A percentile compares a stretch with the other conserved stretches of the same genome.
These are phyloP conservation scores for Colletotrichum kahawae DNA, from an alignment of 2,329 filamentous ascomycete species.

Conservation along the genomic window DNA sequence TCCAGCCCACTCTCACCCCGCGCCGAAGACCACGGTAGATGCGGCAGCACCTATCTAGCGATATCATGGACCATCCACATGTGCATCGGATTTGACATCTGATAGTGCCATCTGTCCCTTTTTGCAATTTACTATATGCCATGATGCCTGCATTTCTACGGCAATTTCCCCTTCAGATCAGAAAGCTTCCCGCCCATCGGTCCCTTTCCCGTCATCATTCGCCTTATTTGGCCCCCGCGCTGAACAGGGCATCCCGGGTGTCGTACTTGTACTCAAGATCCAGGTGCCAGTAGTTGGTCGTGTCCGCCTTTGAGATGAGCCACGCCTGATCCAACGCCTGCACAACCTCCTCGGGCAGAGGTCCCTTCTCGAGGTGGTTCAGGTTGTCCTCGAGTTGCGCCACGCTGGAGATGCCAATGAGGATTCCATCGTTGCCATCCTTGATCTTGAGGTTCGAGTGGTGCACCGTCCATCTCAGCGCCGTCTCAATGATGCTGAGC, in stretches of 20 bases:
- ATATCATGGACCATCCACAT: background rate
- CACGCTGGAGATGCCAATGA: constrained; percentile 64
- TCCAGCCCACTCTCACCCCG: background rate
- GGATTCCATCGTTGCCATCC: constrained; percentile 61
- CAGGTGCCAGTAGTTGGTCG: constrained; percentile 59
- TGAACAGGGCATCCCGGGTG: constrained; percentile 65
- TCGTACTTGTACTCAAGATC: constrained; percentile 73
- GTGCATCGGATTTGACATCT: constrained; percentile 6
- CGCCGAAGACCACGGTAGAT: background rate
- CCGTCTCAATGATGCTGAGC: constrained; percentile 73
- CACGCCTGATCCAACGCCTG: constrained; percentile 79
- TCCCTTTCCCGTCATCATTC: background rate
- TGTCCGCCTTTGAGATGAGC: constrained; percentile 67
- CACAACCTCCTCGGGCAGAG: constrained; percentile 78
- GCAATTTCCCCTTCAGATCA: background rate
- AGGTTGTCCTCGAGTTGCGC: constrained; percentile 64
- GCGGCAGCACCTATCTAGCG: background rate
- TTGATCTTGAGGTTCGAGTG: constrained; percentile 66
- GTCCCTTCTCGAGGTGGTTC: constrained; percentile 67
- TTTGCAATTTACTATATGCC: background rate
- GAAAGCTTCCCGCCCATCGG: background rate
- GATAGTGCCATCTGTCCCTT: background rate
- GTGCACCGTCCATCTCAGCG: constrained; percentile 75
- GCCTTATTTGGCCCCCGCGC: constrained; percentile 40
- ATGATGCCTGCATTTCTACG: background rate